These are phyloP conservation scores for Dendrobium officinale DNA, from an alignment of 106 monocot genomes.

Conservation along the genomic window DNA sequence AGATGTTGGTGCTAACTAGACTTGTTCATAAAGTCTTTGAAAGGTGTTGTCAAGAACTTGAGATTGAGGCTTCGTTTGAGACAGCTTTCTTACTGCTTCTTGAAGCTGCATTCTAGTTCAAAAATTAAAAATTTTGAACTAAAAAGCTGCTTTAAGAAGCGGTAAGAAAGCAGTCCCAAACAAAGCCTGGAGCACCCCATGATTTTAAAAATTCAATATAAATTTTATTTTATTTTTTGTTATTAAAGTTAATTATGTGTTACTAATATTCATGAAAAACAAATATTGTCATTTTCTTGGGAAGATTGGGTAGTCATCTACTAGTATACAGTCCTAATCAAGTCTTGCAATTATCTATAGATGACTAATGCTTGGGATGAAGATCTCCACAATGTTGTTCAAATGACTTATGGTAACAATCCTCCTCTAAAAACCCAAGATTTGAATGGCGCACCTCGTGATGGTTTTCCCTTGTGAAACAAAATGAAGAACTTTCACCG, in stretches of 20 bases:
- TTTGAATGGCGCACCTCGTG: conserved; percentile 24
- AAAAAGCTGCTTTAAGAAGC: no score
- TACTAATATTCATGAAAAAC: background rate
- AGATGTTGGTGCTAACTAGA: no score
- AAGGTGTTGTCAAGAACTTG: background rate
- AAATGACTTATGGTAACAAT: conserved; percentile 39
- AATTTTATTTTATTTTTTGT: background rate
- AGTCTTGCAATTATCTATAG: conserved; percentile 9
- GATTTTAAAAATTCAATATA: no score
- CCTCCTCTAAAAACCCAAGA: conserved; percentile 29
- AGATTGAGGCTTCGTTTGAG: background rate
- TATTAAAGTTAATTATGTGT: background rate
- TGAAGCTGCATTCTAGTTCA: no score
- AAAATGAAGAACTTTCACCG: background rate
- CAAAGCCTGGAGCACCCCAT: no score
- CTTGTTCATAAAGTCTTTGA: background rate
- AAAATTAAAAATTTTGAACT: no score
- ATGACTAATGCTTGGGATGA: conserved; percentile 47
- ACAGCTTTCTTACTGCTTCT: no score
- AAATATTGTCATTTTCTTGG: background rate
- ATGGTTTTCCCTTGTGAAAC: conserved; percentile 29
- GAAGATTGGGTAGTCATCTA: background rate
- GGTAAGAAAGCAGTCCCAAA: no score
- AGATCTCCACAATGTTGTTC: conserved; percentile 44
- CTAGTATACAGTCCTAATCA: background rate